Conservation (phyloP, 768 basidiomycete genomes). For the Piloderma croceum region DNA sequence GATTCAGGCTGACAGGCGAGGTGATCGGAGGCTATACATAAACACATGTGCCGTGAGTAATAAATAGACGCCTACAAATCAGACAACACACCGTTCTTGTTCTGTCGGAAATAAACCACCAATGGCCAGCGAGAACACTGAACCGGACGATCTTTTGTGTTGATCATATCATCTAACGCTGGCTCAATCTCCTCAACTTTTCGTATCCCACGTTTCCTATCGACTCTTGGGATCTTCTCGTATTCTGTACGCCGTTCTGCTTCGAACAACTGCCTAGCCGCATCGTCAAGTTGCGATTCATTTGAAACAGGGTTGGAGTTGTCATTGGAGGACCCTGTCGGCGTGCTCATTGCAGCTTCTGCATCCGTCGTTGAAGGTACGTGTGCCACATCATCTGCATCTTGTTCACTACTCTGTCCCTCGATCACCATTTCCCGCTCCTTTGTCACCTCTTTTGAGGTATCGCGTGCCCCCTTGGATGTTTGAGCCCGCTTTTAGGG, state of each 20-base stretch:
- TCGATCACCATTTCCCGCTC: too few species aligned
- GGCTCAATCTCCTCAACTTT: slow-evolving; percentile 11
- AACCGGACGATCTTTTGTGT: slow-evolving; percentile 13
- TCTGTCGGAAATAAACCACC: slow-evolving; percentile 18
- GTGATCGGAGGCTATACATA: slow-evolving; percentile 8
- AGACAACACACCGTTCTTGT: slow-evolving; percentile 6
- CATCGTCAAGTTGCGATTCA: too few species aligned
- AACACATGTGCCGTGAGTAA: too few species aligned
- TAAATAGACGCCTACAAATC: background rate
- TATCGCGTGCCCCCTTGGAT: background rate
- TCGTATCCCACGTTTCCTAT: slow-evolving; percentile 1
- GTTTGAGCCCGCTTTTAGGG: background rate
- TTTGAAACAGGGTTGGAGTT: too few species aligned
- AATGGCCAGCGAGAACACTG: slow-evolving; percentile 15
- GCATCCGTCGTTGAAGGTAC: background rate
- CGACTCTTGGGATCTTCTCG: slow-evolving; percentile 1
- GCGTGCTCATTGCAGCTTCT: background rate
- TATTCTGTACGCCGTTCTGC: slow-evolving; percentile 2
- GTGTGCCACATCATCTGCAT: background rate
- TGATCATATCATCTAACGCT: slow-evolving; percentile 24
- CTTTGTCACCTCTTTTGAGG: background rate
- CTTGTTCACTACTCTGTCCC: background rate
- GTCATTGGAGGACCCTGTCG: background rate
- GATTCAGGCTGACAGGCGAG: slow-evolving; percentile 1
- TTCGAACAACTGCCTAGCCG: background rate